These are phyloP conservation scores for Arabis hirsuta DNA, from an alignment of 345 rosid species.

Conservation along the genomic window DNA sequence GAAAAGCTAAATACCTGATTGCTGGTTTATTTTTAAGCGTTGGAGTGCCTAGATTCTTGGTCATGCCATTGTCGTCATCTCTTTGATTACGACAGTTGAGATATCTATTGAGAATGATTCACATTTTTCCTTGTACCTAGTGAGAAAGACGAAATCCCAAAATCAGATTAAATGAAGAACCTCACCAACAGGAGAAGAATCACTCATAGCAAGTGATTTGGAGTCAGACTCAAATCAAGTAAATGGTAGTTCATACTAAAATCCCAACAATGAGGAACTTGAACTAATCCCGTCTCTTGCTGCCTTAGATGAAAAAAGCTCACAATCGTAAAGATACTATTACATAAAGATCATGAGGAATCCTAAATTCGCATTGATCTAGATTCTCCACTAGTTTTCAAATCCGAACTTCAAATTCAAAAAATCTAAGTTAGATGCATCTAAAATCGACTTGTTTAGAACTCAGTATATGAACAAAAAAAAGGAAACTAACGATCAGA, in stretches of 20 bases:
- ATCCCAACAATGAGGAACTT: no score
- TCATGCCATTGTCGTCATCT: not conserved
- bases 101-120: not conserved
- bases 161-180: slow-evolving; percentile 1
- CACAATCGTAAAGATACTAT: no score
- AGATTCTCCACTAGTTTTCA: no score
- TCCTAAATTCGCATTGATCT: no score
- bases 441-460: no score
- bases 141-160: not conserved
- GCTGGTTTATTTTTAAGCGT: not conserved
- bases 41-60: not conserved
- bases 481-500: no score
- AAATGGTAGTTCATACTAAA: not conserved
- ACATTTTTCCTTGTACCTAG: not conserved
- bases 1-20: not conserved
- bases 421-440: no score
- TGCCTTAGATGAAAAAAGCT: no score
- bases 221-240: not conserved
- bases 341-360: no score
- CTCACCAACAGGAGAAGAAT: not conserved
- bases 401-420: no score
- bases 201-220: not conserved
- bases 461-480: no score
- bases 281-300: no score
- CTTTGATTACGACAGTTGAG: not conserved